Base-by-base conservation (phyloP, 2,329 filamentous ascomycete genomes). In the Byssochlamys sp. region DNA sequence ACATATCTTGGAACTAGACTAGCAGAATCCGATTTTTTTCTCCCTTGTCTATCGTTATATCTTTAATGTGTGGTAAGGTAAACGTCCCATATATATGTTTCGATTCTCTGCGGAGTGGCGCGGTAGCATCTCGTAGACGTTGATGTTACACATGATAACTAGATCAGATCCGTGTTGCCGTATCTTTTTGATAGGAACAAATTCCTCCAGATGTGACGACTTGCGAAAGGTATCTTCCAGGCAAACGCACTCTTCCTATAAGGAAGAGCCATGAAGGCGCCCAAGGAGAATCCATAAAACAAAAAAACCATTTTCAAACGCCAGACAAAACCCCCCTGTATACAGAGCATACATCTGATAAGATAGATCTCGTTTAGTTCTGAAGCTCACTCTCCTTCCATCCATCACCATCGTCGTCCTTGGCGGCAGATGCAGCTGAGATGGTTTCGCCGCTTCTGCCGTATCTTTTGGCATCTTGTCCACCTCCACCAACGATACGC, bases 361-460 rank as follows among this genome's bases (percentile, higher is more conserved):
- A n/a, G 39, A 39, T n/a, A 14, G 35, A 45, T 45, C n/a, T 19
- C n/a, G 19, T 45, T 57, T 45, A 61, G 45, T 83, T 84, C 73
- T 90, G 80, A 54, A 90, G 77, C 75, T 90, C 87, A 54, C 78
- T 78, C 70, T 88, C 81, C 62, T 83, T 87, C 87, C 87, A 90
- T 10, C 77, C 78, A 55, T 79, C 79, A 3, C 75, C 76, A 49
- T 74, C 76, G 50, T 73, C 75, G 61, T 77, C 76, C 53, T 77
- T 71, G 50, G 77, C 78, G 57, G 80, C 61, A 62, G 80, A 78
- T 50, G 61, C 59, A 60, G 67, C 69, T 50, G 69, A 72, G 49
- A 69, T 81, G 62, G 66, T 76, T 72, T 68, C 73, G 67, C 78
- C 80, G 73, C 57, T 71, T 69, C 65, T 69, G 2, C 71, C 70